These are phyloP conservation scores for Prunus fruticosa DNA, from an alignment of 306 rosid genomes.

Conservation along the genomic window DNA sequence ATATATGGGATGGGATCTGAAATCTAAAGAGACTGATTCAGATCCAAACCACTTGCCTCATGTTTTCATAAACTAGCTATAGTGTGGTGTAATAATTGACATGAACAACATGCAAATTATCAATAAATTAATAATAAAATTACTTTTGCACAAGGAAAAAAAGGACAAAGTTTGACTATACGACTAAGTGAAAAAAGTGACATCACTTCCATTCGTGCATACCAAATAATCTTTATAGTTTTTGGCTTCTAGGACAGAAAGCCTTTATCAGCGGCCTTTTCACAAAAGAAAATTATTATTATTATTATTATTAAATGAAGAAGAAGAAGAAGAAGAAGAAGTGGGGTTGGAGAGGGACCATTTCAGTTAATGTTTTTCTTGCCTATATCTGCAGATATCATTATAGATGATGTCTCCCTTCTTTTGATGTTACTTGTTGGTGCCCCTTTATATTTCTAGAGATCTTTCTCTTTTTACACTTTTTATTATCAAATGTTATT, in stretches of 20 bases:
- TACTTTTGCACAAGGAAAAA: too few relatives aligned
- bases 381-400: not conserved
- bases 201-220: conserved; percentile 51
- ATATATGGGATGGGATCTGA: conserved; percentile 31
- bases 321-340: conserved; percentile 22
- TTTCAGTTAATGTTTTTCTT: conserved; percentile 15
- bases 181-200: conserved; percentile 31
- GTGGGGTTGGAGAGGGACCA: conserved; percentile 32
- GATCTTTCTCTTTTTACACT: not conserved
- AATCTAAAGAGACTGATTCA: conserved; percentile 24
- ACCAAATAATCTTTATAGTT: conserved; percentile 19
- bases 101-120: not conserved
- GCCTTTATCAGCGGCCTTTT: conserved; percentile 24
- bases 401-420: conserved; percentile 32
- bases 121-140: too few relatives aligned
- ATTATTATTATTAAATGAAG: not conserved
- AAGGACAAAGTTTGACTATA: not conserved
- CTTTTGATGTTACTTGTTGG: conserved; percentile 26
- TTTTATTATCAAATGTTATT: too few relatives aligned
- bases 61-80: conserved; percentile 1
- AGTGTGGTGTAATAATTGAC: not conserved
- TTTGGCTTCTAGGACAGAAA: conserved; percentile 16
- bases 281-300: conserved; percentile 1
- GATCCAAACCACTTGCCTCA: conserved; percentile 24
- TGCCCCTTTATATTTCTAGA: conserved; percentile 11